phyloP scores from a whole-genome alignment of 768 basidiomycete genomes.

The Leccinum uliginosum region DNA sequence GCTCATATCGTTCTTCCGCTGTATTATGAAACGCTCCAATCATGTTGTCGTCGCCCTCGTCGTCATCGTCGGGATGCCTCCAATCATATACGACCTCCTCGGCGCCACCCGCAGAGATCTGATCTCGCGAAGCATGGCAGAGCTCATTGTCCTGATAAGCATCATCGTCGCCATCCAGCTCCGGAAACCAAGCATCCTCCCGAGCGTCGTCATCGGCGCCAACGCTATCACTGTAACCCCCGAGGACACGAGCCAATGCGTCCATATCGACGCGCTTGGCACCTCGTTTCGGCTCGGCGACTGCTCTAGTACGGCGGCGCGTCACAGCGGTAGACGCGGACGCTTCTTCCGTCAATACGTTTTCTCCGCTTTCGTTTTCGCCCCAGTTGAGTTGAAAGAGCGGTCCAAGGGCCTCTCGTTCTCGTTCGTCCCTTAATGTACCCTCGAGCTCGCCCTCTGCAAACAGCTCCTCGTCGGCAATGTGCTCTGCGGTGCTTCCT shows the following conservation, averaged over 20 bases:
- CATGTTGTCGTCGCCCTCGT: background rate
- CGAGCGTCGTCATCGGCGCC: slow-evolving; percentile 1
- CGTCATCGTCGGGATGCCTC: slow-evolving; percentile 39
- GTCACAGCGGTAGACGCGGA: background rate
- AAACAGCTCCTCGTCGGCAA: slow-evolving; percentile 72
- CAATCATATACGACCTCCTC: slow-evolving; percentile 42
- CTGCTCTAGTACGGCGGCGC: background rate
- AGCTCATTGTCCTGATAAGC: slow-evolving; percentile 14
- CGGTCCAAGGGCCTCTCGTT: slow-evolving; percentile 41
- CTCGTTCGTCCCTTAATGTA: slow-evolving; percentile 49
- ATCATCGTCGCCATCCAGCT: slow-evolving; percentile 18
- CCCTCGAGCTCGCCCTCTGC: slow-evolving; percentile 63
- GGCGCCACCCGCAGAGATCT: slow-evolving; percentile 19
- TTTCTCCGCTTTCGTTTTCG: slow-evolving; percentile 26
- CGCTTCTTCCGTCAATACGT: background rate
- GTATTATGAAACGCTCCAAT: slow-evolving; percentile 15
- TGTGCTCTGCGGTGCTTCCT: slow-evolving; percentile 43
- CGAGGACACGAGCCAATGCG: slow-evolving; percentile 49
- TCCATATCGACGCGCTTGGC: slow-evolving; percentile 51
- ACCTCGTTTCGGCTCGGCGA: slow-evolving; percentile 28
- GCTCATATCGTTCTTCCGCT: slow-evolving; percentile 26
- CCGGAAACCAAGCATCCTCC: slow-evolving; percentile 16
- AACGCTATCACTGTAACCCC: slow-evolving; percentile 24
- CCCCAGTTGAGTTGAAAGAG: slow-evolving; percentile 37
- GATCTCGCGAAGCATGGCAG: slow-evolving; percentile 3